A percentile compares a stretch with the other conserved stretches of the same genome.
phyloP scores from a whole-genome alignment of 2,329 filamentous ascomycete genomes.

The Xylariales sp. region DNA sequence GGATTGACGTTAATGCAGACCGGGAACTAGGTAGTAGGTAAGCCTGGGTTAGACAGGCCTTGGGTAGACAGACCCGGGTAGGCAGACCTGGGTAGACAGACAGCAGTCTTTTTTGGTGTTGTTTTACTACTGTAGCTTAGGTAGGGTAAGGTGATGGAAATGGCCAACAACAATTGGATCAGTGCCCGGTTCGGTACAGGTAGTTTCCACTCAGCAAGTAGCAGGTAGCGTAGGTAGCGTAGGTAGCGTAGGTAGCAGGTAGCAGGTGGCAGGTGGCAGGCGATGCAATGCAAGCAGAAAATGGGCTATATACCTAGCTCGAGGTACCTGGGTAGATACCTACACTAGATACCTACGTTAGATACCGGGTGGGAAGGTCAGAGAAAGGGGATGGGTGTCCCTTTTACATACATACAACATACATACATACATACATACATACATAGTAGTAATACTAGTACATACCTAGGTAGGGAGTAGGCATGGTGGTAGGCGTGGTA shows the following conservation, averaged over 20 bases:
- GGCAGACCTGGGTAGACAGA: neutral
- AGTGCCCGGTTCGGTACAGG: neutral
- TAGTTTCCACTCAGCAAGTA: too few relatives aligned
- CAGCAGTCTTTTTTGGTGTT: too few relatives aligned
- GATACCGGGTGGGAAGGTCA: neutral
- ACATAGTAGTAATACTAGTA: too few relatives aligned
- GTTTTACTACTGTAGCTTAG: neutral
- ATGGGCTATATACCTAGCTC: conserved; percentile 12
- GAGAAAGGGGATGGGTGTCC: conserved; percentile 2
- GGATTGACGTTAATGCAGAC: conserved; percentile 31
- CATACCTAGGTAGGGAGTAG: too few relatives aligned
- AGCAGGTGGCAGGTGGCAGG: neutral
- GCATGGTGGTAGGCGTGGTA: too few relatives aligned
- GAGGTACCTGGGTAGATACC: too few relatives aligned
- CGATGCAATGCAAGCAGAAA: conserved; percentile 18
- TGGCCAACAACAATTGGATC: conserved; percentile 9
- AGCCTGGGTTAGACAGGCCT: neutral
- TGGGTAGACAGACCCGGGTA: neutral
- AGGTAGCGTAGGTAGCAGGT: too few relatives aligned
- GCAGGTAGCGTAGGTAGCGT: too few relatives aligned
- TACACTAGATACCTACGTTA: conserved; percentile 8
- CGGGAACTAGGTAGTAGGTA: conserved; percentile 11
- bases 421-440: too few relatives aligned
- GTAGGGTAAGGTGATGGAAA: conserved; percentile 3
- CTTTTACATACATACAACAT: too few relatives aligned